Base-by-base conservation (phyloP, 2,329 filamentous ascomycete species). In the Exutisphaerella laricina region DNA sequence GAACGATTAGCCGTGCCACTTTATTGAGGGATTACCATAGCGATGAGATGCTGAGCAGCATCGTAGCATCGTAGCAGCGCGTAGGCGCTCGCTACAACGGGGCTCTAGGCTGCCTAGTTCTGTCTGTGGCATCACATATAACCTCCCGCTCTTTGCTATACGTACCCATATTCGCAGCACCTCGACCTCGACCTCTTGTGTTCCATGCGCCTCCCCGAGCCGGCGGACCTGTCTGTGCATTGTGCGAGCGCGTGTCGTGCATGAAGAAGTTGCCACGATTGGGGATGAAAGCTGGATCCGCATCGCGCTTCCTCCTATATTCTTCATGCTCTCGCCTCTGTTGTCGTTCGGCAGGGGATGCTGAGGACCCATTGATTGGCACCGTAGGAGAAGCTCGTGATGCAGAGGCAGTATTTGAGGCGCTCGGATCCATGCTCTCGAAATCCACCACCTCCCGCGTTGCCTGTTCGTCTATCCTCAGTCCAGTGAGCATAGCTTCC, bases 211-310 rank as follows among this genome's bases (percentile, higher is more conserved):
- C 58, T n/a, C n/a, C n/a, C 45, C 59, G 42, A 6, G 48, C 33
- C 12, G 50, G 44, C 7, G 46, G 45, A 3, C 45, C 46, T 12
- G 48, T 44, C 34, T 54, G 56, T 16, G 51, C 54, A 34, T 54
- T 41, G 14, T 46, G 40, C 9, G 54, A 84, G 43, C 84, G 79
- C 56, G 87, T 82, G 63, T 97, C 92, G 66, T 97, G 90, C 79
- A 97, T 88, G 70, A 96, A 97, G 72, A 97, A 97, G 49, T 86
- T 84, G 46, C 92, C 92, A 53, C 90, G 77, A 60, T 94, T 96
- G 41, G 92, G 90, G 42, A 96, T 90, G 67, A 95, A 95, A 8
- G 89, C 82, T 25, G 90, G 90, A 64, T 95, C 88, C 56, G 87
- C 82, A 61, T 94, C 88, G 56, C 87, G 79, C 65, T 86, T 86